phyloP scores from a whole-genome alignment of 139 green algal genomes.

The Desmodesmus armatus region DNA sequence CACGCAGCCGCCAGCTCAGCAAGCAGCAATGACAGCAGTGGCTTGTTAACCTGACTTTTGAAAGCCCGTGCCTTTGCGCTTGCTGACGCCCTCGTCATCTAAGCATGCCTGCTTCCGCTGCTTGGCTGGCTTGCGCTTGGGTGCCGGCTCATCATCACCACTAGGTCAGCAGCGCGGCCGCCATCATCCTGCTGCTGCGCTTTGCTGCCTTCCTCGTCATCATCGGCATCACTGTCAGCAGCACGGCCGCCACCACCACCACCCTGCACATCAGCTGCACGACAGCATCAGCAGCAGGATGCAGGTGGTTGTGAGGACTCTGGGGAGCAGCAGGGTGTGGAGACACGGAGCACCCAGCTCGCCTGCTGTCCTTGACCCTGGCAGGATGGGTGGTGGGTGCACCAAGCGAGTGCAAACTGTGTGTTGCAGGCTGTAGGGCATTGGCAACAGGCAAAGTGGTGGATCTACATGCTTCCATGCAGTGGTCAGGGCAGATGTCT shows the following conservation, averaged over 20 bases:
- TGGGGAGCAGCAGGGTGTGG: neutral
- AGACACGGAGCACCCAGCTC: neutral
- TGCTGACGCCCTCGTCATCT: constrained; percentile 5
- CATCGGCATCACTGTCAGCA: neutral
- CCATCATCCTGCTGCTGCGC: no score
- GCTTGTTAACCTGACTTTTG: no score
- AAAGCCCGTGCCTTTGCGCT: constrained; percentile 55
- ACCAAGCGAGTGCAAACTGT: no score
- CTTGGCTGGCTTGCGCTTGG: neutral
- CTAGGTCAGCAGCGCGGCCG: no score
- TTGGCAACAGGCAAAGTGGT: no score
- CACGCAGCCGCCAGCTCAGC: constrained; percentile 61
- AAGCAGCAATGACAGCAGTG: constrained; percentile 53
- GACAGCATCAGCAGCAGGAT: neutral
- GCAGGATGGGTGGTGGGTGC: no score
- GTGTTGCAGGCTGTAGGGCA: no score
- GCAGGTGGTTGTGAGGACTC: neutral
- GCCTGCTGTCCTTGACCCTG: no score
- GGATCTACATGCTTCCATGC: no score
- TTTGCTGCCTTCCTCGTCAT: neutral
- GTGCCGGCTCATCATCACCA: constrained; percentile 2
- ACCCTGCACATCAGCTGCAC: neutral
- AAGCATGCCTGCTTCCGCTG: neutral
- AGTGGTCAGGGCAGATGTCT: no score
- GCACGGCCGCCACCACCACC: neutral